Conservation (phyloP, 2,329 filamentous ascomycete species). For the Leptographium lundbergii region DNA sequence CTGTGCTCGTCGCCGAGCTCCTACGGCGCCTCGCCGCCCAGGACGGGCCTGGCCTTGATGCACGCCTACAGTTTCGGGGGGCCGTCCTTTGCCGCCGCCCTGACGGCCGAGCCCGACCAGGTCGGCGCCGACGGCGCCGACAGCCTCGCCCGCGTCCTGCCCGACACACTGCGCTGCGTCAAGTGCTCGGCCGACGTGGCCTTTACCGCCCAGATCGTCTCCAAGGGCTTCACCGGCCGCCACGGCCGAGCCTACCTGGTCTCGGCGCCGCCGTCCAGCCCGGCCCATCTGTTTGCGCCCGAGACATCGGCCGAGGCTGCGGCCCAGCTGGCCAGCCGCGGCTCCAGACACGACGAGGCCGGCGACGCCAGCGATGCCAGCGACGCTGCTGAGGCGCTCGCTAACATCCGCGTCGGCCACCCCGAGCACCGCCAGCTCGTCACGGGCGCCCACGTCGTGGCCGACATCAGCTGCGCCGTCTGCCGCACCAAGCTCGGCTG, state of each 20-base stretch:
- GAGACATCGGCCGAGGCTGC: conserved; percentile 2
- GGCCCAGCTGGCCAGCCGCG: conserved; percentile 14
- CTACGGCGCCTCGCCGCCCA: background rate
- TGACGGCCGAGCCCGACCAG: background rate
- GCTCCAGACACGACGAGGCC: conserved; percentile 3
- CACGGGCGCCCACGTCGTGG: conserved; percentile 51
- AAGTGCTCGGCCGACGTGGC: conserved; percentile 49
- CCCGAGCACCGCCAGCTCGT: conserved; percentile 44
- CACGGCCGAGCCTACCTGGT: conserved; percentile 53
- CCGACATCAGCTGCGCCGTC: conserved; percentile 45
- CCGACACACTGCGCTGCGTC: conserved; percentile 46
- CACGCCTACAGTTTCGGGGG: background rate
- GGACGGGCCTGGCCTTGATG: background rate
- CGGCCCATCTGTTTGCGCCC: conserved; percentile 8
- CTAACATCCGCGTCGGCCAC: conserved; percentile 43
- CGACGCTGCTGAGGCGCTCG: conserved; percentile 23
- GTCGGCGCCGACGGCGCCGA: background rate
- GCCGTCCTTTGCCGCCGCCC: background rate
- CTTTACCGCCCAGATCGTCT: conserved; percentile 47
- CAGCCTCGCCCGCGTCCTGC: conserved; percentile 20
- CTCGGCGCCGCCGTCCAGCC: conserved; percentile 16
- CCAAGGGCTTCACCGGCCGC: conserved; percentile 53
- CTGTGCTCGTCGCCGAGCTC: conserved; percentile 13
- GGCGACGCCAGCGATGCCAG: background rate
- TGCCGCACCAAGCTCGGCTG: conserved; percentile 49